phyloP scores from a whole-genome alignment of 331 rosid species.

The Saraca asoca region DNA sequence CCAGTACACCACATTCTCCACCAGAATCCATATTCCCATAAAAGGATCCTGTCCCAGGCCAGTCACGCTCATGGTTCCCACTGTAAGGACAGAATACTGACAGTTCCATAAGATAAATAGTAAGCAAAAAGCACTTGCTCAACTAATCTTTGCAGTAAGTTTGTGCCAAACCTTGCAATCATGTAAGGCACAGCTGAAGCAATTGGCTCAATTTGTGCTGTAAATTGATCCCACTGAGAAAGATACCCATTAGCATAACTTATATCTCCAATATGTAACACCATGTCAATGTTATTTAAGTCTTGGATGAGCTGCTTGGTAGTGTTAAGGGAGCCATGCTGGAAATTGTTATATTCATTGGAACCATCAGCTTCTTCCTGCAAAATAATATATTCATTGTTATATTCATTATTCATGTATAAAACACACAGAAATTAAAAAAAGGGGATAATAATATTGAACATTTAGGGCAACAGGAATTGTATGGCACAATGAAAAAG shows the following conservation, averaged over 20 bases:
- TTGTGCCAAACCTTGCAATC: slow-evolving; percentile 71
- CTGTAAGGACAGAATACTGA: slow-evolving; percentile 43
- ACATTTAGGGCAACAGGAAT: slow-evolving; percentile 12
- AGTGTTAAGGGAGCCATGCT: slow-evolving; percentile 77
- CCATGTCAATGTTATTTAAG: slow-evolving; percentile 65
- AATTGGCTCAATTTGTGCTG: slow-evolving; percentile 86
- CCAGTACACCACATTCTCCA: slow-evolving; percentile 94
- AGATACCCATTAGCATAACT: slow-evolving; percentile 86
- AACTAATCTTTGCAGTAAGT: slow-evolving; percentile 2
- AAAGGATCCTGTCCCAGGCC: slow-evolving; percentile 90
- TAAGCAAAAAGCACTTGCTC: slow-evolving; percentile 7
- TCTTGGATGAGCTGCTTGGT: slow-evolving; percentile 69
- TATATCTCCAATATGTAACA: slow-evolving; percentile 91
- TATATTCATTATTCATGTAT: too few relatives aligned
- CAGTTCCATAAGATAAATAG: slow-evolving; percentile 24
- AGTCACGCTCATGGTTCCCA: slow-evolving; percentile 95
- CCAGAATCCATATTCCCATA: slow-evolving; percentile 77
- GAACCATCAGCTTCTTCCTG: slow-evolving; percentile 95
- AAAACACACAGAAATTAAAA: background rate
- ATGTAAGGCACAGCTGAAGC: slow-evolving; percentile 86
- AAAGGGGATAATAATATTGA: slow-evolving; percentile 9
- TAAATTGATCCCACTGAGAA: slow-evolving; percentile 96
- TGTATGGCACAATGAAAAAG: slow-evolving; percentile 5
- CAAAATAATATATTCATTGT: slow-evolving; percentile 22
- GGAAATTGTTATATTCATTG: slow-evolving; percentile 83